Evolutionary conservation across 768 basidiomycete species (phyloP), one percentile per base, ranked within the genome.

Genomic region (Boletus insuetus): DNA sequence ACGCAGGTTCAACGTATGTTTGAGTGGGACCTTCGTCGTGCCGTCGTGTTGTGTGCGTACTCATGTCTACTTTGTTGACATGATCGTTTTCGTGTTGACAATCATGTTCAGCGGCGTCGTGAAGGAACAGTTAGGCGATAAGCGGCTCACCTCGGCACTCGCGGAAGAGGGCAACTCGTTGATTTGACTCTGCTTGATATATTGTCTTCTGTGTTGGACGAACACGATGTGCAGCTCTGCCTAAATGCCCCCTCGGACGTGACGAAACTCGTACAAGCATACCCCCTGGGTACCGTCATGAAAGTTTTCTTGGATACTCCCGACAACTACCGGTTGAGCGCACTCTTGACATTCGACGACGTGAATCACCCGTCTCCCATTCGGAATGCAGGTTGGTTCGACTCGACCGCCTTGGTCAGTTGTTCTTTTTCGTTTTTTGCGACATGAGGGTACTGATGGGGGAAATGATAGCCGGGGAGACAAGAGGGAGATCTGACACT

Each of bases 321-420:
- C 6, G 58, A 52, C 39, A 46, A 48, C 9, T 22, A 43, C 9
- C 4, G 32, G 12, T 20, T n/a, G 8, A 32, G 9, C 29, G 1
- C 17, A 12, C 20, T 9, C 12, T 13, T 54, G 29, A 31, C 14
- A 24, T 61, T 61, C 17, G 14, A 43, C 3, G 42, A 61, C 14
- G 49, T 53, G 29, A 54, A 61, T 14, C 51, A 49, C 38, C 31
- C 53, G 17, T 53, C 51, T 39, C 48, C 45, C 31, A 31, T 34
- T 22, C 34, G 12, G 19, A 24, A 51, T 19, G 49, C 31, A 14
- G 40, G 6, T 14, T 26, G 48, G 16, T 49, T 61, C 8, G 60
- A 61, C 20, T 41, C 60, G 60, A n/a, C 42, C 8, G 41, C 47
- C 3, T 11, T 45, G 32, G 40, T 37, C 3, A 0, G 34, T 49